These are phyloP conservation scores for Pythium dissotocum DNA, from an alignment of 352 stramenopile species.

Conservation along the genomic window DNA sequence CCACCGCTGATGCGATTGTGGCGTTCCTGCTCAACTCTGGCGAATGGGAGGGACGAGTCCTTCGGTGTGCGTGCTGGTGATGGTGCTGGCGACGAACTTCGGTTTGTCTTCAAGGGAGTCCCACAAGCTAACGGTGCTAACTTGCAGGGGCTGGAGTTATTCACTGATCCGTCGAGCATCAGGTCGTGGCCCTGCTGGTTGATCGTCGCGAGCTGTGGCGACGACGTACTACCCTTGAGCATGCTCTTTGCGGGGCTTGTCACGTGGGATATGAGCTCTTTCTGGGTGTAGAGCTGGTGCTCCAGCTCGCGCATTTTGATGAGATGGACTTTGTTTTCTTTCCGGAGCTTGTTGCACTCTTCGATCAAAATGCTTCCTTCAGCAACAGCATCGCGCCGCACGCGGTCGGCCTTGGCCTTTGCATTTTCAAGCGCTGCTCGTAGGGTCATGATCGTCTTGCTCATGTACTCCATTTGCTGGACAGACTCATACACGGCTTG, in stretches of 20 bases:
- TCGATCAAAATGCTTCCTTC: slow-evolving; percentile 80
- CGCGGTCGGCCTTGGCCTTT: slow-evolving; percentile 63
- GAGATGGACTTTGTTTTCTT: slow-evolving; percentile 69
- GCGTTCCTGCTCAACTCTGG: slow-evolving; percentile 42
- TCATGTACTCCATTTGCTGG: slow-evolving; percentile 86
- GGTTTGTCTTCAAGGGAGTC: slow-evolving; percentile 10
- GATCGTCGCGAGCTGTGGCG: slow-evolving; percentile 7
- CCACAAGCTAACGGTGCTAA: slow-evolving; percentile 8
- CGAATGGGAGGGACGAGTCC: slow-evolving; percentile 43
- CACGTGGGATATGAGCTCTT: slow-evolving; percentile 2
- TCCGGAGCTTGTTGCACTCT: slow-evolving; percentile 76
- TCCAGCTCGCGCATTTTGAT: slow-evolving; percentile 73
- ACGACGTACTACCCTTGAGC: slow-evolving; percentile 15
- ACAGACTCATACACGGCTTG: slow-evolving; percentile 73
- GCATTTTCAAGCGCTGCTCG: slow-evolving; percentile 62
- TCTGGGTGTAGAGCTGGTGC: slow-evolving; percentile 26
- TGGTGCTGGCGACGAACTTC: not conserved
- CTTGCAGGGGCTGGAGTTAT: not conserved
- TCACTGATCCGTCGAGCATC: slow-evolving; percentile 10
- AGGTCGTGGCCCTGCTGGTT: slow-evolving; percentile 21
- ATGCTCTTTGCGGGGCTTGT: slow-evolving; percentile 7
- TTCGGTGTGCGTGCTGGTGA: slow-evolving; percentile 21
- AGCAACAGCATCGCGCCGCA: slow-evolving; percentile 71
- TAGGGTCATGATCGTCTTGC: slow-evolving; percentile 67
- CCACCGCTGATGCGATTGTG: slow-evolving; percentile 27